Evolutionary conservation across 1,284 basidiomycete species (phyloP), one percentile per base, ranked within the genome.

Genomic region (Pterula multifida): DNA sequence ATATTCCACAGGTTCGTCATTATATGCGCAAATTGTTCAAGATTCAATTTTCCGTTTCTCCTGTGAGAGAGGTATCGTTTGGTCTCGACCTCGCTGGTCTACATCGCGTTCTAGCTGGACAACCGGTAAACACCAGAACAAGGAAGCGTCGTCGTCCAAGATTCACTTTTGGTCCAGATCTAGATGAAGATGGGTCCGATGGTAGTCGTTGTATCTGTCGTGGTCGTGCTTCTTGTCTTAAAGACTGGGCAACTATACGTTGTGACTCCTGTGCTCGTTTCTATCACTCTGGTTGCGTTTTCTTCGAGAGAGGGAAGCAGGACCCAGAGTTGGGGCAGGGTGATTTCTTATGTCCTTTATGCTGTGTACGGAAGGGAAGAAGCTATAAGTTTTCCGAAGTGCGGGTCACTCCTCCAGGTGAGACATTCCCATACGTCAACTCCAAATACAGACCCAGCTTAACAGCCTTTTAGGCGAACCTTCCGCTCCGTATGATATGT

Each of bases 11-110:
- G 61, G 84, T 88, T 11, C 77, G 87, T 23, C 87, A 90, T 61
- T 89, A 82, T 61, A 87, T 90, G 84, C 80, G 86, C 56, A 90
- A 89, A 65, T 65, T 90, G 25, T 90, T 81, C 68, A 82, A 79
- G 64, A 82, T 90, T 48, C 85, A 88, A 61, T 89, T 90, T 60
- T 79, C 81, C 3, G 81, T 89, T 12, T 83, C 83, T 0, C 82
- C 85, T 1, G 81, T 76, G 53, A 79, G 79, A 0, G 84, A 88
- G 48, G 73, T 85, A 1, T 88, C 85, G 1, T 89, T 81, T 56
- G 85, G 85, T 9, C 68, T 89, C 21, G 85, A 89, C 59, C 73
- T 89, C 13, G 84, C 85, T 39, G 80, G 84, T 12, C 63, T 89
- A 46, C 85, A 89, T 63, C 81, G 86, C 12, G 79, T 87, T 50